These are phyloP conservation scores for Acer campestre DNA, from an alignment of 345 rosid genomes.

Conservation along the genomic window DNA sequence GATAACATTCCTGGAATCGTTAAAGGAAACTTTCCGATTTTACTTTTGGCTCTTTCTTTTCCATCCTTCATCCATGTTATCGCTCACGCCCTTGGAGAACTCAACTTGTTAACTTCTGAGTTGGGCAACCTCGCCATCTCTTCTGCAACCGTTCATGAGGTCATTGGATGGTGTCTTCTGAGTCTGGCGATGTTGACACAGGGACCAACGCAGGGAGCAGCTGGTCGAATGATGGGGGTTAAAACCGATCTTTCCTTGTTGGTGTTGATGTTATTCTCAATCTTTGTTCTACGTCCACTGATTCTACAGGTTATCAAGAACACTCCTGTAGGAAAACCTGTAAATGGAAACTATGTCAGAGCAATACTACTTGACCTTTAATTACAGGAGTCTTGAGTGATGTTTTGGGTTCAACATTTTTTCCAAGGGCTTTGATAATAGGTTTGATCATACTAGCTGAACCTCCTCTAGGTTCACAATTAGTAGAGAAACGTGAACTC, in stretches of 20 bases:
- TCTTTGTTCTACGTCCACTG: constrained; percentile 11
- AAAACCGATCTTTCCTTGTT: constrained; percentile 4
- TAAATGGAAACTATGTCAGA: constrained; percentile 7
- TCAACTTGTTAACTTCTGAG: constrained; percentile 38
- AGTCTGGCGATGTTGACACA: background rate
- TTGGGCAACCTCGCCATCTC: constrained; percentile 34
- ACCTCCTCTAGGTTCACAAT: constrained; percentile 32
- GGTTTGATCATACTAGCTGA: constrained; percentile 34
- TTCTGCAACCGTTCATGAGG: constrained; percentile 18
- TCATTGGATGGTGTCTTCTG: background rate
- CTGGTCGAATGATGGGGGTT: no score
- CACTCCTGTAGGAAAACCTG: constrained; percentile 29
- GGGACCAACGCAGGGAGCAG: background rate
- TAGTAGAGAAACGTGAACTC: constrained; percentile 30
- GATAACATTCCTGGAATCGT: background rate
- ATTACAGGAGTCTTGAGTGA: constrained; percentile 14
- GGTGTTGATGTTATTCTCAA: constrained; percentile 12
- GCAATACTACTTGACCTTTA: constrained; percentile 14
- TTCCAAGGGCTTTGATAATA: constrained; percentile 13
- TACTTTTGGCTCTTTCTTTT: background rate
- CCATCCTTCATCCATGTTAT: constrained; percentile 18
- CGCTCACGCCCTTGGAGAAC: constrained; percentile 24
- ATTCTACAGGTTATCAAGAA: constrained; percentile 3
- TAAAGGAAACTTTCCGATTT: no score
- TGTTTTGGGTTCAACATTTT: background rate